Evolutionary conservation across 805 yeast genomes (phyloP).

Genomic region (Schwanniomyces sp.): DNA sequence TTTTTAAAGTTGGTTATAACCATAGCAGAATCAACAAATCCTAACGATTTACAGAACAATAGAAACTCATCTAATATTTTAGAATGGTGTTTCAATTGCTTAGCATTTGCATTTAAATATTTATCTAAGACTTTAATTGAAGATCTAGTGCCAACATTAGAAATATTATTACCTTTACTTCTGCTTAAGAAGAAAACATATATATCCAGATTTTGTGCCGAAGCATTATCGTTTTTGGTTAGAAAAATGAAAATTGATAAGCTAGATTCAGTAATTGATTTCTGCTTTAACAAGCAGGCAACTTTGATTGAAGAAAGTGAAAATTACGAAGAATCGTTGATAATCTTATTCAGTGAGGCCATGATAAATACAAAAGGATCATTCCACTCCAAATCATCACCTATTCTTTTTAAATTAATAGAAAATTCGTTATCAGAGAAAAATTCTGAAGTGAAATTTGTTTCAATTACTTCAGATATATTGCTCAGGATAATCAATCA

Average conservation of each 20-base stretch:
- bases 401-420: slow-evolving; percentile 47
- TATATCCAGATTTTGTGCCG: slow-evolving; percentile 82
- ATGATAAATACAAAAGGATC: slow-evolving; percentile 69
- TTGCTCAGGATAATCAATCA: slow-evolving; percentile 53
- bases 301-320: slow-evolving; percentile 33
- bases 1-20: slow-evolving; percentile 52
- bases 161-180: slow-evolving; percentile 61
- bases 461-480: slow-evolving; percentile 58
- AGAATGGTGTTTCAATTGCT: slow-evolving; percentile 80
- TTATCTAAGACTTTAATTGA: slow-evolving; percentile 61
- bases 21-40: slow-evolving; percentile 39
- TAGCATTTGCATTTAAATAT: slow-evolving; percentile 90
- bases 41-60: slow-evolving; percentile 52
- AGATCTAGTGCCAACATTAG: slow-evolving; percentile 70
- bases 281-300: slow-evolving; percentile 35
- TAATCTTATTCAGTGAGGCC: slow-evolving; percentile 67
- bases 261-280: slow-evolving; percentile 46
- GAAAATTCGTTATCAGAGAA: slow-evolving; percentile 27
- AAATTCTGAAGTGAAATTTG: slow-evolving; percentile 16
- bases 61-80: slow-evolving; percentile 59
- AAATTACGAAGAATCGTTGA: slow-evolving; percentile 57
- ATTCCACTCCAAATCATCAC: slow-evolving; percentile 68
- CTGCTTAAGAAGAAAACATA: slow-evolving; percentile 57
- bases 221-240: slow-evolving; percentile 80
- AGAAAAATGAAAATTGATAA: slow-evolving; percentile 59